Percentiles rank a stretch among this genome's conserved stretches.
These are phyloP conservation scores for Fusarium lateritium DNA, from an alignment of 2,329 filamentous ascomycete genomes.

Conservation along the genomic window DNA sequence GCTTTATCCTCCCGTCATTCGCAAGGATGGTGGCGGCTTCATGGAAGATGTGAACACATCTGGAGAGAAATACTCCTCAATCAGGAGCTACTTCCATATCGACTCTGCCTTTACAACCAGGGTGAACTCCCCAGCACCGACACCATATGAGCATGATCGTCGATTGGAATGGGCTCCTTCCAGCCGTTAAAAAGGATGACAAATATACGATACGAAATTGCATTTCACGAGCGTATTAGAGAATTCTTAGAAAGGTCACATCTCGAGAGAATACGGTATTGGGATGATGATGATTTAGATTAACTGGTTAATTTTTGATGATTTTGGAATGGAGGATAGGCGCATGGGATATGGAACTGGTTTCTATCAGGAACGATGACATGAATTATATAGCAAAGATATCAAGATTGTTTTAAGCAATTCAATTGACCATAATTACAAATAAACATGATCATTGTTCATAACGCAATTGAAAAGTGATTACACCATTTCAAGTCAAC, in stretches of 20 bases:
- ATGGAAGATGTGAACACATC: constrained; percentile 40
- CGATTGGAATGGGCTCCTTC: constrained; percentile 37
- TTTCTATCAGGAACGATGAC: constrained; percentile 20
- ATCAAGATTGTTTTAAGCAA: constrained; percentile 37
- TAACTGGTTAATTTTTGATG: constrained; percentile 20
- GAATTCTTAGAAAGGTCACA: constrained; percentile 21
- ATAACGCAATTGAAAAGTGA: neutral
- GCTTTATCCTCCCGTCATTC: constrained; percentile 47
- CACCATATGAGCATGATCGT: constrained; percentile 51
- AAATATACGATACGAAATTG: constrained; percentile 4
- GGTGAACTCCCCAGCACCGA: constrained; percentile 52
- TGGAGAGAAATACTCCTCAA: constrained; percentile 43
- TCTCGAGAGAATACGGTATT: constrained; percentile 37
- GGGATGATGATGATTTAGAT: constrained; percentile 25
- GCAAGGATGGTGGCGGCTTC: constrained; percentile 45
- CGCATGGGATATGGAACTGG: neutral
- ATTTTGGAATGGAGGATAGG: constrained; percentile 11
- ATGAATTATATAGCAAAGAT: constrained; percentile 22
- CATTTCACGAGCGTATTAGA: constrained; percentile 27
- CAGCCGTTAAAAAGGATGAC: constrained; percentile 15
- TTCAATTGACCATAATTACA: constrained; percentile 11
- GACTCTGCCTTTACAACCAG: constrained; percentile 50
- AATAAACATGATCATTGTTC: neutral
- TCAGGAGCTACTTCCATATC: constrained; percentile 50
- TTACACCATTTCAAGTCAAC: neutral